These are phyloP conservation scores for Podosphaera xanthii DNA, from an alignment of 2,329 filamentous ascomycete genomes.

Conservation along the genomic window DNA sequence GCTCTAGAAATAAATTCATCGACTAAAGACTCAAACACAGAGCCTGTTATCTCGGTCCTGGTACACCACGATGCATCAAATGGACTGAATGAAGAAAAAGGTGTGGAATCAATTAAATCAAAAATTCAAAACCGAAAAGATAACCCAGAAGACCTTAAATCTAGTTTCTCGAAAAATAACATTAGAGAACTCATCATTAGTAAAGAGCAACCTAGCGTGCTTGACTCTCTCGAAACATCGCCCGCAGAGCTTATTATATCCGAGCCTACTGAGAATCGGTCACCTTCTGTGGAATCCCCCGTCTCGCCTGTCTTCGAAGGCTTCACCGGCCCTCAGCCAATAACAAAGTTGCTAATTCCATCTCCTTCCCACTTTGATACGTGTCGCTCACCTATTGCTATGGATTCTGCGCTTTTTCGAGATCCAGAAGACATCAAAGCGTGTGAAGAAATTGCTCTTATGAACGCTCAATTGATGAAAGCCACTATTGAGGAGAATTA, in stretches of 20 bases:
- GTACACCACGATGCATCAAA: background rate
- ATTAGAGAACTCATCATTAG: background rate
- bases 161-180: background rate
- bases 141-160: background rate
- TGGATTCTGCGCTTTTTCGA: background rate
- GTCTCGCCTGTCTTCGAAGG: background rate
- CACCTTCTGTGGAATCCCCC: background rate
- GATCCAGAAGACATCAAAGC: slow-evolving; percentile 10
- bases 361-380: background rate
- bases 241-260: background rate
- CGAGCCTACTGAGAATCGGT: background rate
- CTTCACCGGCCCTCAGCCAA: background rate
- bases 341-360: background rate
- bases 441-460: slow-evolving; percentile 10
- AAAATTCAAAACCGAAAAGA: background rate
- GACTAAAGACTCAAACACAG: background rate
- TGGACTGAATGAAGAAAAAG: background rate
- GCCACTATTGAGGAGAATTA: background rate
- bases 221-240: background rate
- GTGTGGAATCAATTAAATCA: background rate
- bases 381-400: background rate
- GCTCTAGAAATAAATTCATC: slow-evolving; percentile 3
- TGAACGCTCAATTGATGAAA: slow-evolving; percentile 12
- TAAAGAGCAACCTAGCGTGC: background rate
- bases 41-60: background rate